Base-by-base conservation (phyloP, 768 basidiomycete genomes). In the Lactifluus pinguis region DNA sequence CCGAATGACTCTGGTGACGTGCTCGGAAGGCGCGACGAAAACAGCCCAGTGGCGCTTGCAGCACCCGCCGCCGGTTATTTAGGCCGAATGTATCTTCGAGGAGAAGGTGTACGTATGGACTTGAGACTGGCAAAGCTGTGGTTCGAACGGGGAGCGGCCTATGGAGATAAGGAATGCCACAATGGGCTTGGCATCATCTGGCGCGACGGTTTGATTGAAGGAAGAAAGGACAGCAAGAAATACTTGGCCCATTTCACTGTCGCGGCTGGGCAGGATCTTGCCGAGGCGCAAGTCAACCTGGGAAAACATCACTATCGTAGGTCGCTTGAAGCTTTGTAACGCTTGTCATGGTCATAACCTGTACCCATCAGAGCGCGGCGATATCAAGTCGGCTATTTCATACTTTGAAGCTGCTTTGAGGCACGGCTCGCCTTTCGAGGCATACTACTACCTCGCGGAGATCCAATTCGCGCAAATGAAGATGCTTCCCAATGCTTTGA, bases 141-240 rank as follows among this genome's bases (percentile, higher is more conserved):
- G 97, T 95, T 95, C 66, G 90, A 93, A 67, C 80, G 97, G 55
- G 95, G 91, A 1, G 83, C 79, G 13, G 81, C 82, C 47, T 81
- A 85, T 68, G 86, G 84, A 29, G 95, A 99, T 68, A 81, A 86
- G 60, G 95, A 98, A 72, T 88, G 86, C 64, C 84, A 87, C 60
- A 98, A 97, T 68, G 89, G 86, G 0, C 76, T 99, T 39, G 97
- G 95, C 0, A 87, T 98, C 67, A 91, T 98, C 61, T 89, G 86
- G 75, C 79, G 95, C 36, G 97, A 98, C 68, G 97, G 92, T 0
- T 75, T 98, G 19, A 73, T 87, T 3, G 81, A 83, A 32, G 77
- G 84, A 17, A 83, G 81, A 65, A 72, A 75, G 29, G 90, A 97
- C 68, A 50, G 77, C 30, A 80, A 79, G 69, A 83, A 81, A 68